Evolutionary conservation across 2,329 filamentous ascomycete species (phyloP).

Genomic region (Talaromyces pinophilus): DNA sequence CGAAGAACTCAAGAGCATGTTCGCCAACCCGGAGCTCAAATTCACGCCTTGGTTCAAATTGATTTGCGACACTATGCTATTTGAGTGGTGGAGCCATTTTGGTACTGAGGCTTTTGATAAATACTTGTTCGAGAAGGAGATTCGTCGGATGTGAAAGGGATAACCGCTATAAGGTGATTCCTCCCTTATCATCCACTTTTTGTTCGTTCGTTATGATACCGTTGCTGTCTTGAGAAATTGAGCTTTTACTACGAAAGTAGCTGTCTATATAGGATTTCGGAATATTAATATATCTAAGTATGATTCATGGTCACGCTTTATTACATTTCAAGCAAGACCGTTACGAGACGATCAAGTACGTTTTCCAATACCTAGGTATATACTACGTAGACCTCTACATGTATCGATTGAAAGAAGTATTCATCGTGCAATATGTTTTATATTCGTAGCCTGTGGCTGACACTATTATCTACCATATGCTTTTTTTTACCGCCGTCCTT

Average conservation of each 20-base stretch:
- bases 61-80: constrained; percentile 96
- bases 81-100: constrained; percentile 93
- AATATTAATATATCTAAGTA: neutral
- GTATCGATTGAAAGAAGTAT: neutral
- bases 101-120: constrained; percentile 73
- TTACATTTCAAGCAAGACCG: neutral
- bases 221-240: neutral
- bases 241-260: neutral
- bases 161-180: too few species aligned
- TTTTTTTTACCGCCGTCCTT: constrained; percentile 9
- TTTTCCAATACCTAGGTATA: neutral
- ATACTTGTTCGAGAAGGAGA: constrained; percentile 81
- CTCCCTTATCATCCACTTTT: neutral
- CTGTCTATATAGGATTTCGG: neutral
- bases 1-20: constrained; percentile 80
- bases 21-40: constrained; percentile 73
- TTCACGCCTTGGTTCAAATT: constrained; percentile 99
- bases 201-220: constrained; percentile 19
- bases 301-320: neutral
- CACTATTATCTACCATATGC: neutral
- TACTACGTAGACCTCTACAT: neutral
- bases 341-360: neutral
- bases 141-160: constrained; percentile 71
- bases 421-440: neutral
- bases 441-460: constrained; percentile 4